Evolutionary conservation across 1,139 yeast genomes (phyloP).

Genomic region (Arxiozyma heterogenica): DNA sequence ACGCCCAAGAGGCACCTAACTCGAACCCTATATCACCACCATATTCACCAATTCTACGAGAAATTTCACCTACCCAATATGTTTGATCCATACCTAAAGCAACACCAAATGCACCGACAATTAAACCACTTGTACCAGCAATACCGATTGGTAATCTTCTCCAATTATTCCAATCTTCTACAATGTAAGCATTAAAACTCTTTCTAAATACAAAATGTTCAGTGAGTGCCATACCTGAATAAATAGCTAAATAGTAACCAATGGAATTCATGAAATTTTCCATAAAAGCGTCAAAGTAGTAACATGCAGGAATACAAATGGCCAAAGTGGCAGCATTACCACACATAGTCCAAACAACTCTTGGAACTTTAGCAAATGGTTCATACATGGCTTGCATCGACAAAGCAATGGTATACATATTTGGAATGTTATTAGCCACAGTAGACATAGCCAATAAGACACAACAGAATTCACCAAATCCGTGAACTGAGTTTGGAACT

Average conservation of each 20-base stretch:
- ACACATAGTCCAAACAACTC: constrained; percentile 68
- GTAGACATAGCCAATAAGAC: constrained; percentile 77
- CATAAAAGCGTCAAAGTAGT: constrained; percentile 63
- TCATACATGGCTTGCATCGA: constrained; percentile 81
- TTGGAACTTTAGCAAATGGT: constrained; percentile 60
- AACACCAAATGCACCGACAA: constrained; percentile 79
- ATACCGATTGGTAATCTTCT: constrained; percentile 58
- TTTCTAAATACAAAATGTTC: constrained; percentile 74
- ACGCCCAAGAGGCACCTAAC: constrained; percentile 61
- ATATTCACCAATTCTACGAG: constrained; percentile 46
- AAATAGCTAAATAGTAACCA: constrained; percentile 84
- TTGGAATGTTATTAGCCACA: constrained; percentile 84
- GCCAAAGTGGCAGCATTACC: constrained; percentile 76
- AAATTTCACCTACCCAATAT: constrained; percentile 73
- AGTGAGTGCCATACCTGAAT: constrained; percentile 58
- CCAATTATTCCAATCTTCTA: constrained; percentile 50
- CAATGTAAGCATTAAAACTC: constrained; percentile 54
- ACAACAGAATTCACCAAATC: constrained; percentile 84
- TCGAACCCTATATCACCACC: constrained; percentile 91
- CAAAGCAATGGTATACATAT: constrained; percentile 81
- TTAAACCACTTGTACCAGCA: constrained; percentile 71
- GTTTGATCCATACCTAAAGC: constrained; percentile 79
- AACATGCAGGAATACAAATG: constrained; percentile 80
- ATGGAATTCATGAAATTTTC: constrained; percentile 81
- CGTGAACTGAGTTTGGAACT: constrained; percentile 70